A percentile compares a stretch with the other conserved stretches of the same genome.
These are phyloP conservation scores for Didymella glomerata DNA, from an alignment of 2,329 filamentous ascomycete species.

Conservation along the genomic window DNA sequence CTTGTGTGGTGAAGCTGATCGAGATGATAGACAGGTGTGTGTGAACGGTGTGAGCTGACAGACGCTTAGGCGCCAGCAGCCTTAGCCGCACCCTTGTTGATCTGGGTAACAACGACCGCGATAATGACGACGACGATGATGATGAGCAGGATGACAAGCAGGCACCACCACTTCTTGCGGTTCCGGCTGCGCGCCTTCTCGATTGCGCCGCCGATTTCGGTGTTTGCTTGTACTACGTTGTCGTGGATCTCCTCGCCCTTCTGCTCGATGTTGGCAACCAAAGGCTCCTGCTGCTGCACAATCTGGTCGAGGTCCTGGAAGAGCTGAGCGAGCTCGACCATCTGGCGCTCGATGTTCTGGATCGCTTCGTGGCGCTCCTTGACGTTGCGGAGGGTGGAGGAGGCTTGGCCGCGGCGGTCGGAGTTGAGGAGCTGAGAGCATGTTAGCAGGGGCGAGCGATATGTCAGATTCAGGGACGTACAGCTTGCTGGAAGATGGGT, in stretches of 20 bases:
- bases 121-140: conserved; percentile 52
- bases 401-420: conserved; percentile 81
- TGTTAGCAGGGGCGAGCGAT: conserved; percentile 22
- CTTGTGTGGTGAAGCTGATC: not conserved
- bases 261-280: conserved; percentile 81
- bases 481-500: conserved; percentile 87
- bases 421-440: conserved; percentile 72
- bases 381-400: conserved; percentile 79
- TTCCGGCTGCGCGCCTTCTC: conserved; percentile 71
- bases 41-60: not conserved
- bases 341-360: conserved; percentile 88
- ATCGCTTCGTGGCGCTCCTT: conserved; percentile 85
- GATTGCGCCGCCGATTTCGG: conserved; percentile 82
- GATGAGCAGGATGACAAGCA: conserved; percentile 69
- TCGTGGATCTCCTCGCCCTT: conserved; percentile 86
- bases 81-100: conserved; percentile 35
- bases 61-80: not conserved
- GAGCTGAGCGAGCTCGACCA: conserved; percentile 85
- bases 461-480: conserved; percentile 40
- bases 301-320: conserved; percentile 90
- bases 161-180: conserved; percentile 97
- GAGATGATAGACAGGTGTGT: too few relatives aligned
- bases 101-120: conserved; percentile 46
- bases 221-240: conserved; percentile 85
- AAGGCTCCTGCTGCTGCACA: conserved; percentile 84